Base-by-base conservation (phyloP, 1,284 basidiomycete species). In the Ceratobasidium sp. region DNA sequence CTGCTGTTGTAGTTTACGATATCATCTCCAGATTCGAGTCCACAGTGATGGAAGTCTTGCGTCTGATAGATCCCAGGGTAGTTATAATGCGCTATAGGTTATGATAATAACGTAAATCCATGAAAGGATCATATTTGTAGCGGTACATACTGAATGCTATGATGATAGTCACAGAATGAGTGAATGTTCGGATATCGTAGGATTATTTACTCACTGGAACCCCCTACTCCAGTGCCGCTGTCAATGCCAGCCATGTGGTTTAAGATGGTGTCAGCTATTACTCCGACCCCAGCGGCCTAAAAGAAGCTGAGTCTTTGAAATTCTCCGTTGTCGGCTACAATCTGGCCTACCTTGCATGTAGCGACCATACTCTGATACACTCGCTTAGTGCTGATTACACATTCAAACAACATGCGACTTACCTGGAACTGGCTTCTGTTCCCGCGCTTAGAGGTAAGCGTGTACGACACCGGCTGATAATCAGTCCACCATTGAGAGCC, bases 401-500 rank as follows among this genome's bases (percentile, higher is more conserved):
- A 33, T 28, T 17, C 84, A 80, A 88, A 91, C 79, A 91, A 89
- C 0, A 82, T 66, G 20, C 89, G 85, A 79, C 88, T 85, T 6
- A 90, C 91, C 1, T 89, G 74, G 68, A 83, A 81, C 71, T 80
- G 68, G 59, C 52, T 75, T 40, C 81, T 78, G 42, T 77, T 78
- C 9, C 82, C 82, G 2, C 80, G 80, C 67, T 82, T 83, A 38
- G 78, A 78, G n/a, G 56, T 65, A 28, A 83, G 68, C 9, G 73
- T 80, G 76, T 83, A 91, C 0, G 90, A 91, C 1, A 91, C 90
- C 3, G 90, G 89, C 80, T 92, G 91, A 81, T 92, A 92, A 81
- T 91, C 90, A 0, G 91, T 91, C 91, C 90, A 92, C 91, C 91
- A 92, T 81, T 91, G 86, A 7, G 82, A 28, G 7, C 90, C 90